A percentile compares a stretch with the other conserved stretches of the same genome.
Evolutionary conservation across 2,329 filamentous ascomycete genomes (phyloP).

Genomic region (Claviceps sp.): DNA sequence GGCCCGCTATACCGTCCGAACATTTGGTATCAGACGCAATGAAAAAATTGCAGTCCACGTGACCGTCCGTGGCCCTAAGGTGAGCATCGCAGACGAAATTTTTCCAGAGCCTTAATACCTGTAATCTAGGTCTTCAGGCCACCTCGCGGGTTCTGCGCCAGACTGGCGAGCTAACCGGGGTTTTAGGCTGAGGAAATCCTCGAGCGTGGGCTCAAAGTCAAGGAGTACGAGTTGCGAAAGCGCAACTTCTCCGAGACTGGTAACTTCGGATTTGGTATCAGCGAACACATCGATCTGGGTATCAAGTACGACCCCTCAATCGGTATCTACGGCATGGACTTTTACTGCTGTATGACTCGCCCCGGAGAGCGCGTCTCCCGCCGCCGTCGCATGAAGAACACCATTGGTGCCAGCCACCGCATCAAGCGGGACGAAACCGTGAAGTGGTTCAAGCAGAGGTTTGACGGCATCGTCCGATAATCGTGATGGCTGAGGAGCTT

Average conservation of each 20-base stretch:
- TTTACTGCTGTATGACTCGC: slow-evolving; percentile 99
- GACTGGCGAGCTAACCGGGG: slow-evolving; percentile 12
- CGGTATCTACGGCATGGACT: slow-evolving; percentile 99
- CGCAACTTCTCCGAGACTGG: slow-evolving; percentile 99
- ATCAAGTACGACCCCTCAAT: slow-evolving; percentile 99
- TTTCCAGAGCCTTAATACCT: too few relatives aligned
- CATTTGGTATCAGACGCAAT: slow-evolving; percentile 99
- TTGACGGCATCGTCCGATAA: slow-evolving; percentile 99
- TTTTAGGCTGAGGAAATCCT: slow-evolving; percentile 89
- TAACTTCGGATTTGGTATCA: slow-evolving; percentile 99
- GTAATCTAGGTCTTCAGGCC: too few relatives aligned
- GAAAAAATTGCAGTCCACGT: slow-evolving; percentile 99
- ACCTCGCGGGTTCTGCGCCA: not conserved
- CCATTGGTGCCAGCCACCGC: slow-evolving; percentile 75
- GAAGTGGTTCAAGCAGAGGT: slow-evolving; percentile 87
- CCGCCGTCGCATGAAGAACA: slow-evolving; percentile 79
- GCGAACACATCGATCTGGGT: slow-evolving; percentile 99
- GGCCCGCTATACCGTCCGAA: slow-evolving; percentile 99
- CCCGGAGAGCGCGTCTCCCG: slow-evolving; percentile 96
- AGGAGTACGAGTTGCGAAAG: slow-evolving; percentile 99
- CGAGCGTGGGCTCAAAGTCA: slow-evolving; percentile 99
- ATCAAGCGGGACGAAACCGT: slow-evolving; percentile 92
- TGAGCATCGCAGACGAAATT: slow-evolving; percentile 11
- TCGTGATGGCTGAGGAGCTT: slow-evolving; percentile 13
- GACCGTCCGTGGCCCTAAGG: slow-evolving; percentile 90